Conservation (phyloP, 257 asterid species). For the Striga asiatica region DNA sequence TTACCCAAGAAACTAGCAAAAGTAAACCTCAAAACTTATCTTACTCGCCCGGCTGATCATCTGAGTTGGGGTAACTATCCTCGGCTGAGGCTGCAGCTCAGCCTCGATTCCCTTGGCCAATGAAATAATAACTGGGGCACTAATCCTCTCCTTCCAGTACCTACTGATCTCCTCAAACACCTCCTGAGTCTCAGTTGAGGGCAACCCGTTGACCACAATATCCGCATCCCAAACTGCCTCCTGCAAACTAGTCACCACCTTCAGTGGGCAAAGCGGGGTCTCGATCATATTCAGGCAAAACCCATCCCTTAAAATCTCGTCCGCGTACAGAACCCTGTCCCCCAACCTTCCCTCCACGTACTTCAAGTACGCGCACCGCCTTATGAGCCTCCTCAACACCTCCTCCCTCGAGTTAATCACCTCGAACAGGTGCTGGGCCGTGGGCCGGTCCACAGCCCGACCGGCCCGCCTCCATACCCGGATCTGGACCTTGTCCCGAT, state of each 20-base stretch:
- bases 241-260: slow-evolving; percentile 89
- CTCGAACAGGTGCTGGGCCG: slow-evolving; percentile 82
- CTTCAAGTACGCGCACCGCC: slow-evolving; percentile 86
- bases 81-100: slow-evolving; percentile 76
- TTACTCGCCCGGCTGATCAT: slow-evolving; percentile 87
- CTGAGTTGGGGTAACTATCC: slow-evolving; percentile 86
- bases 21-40: slow-evolving; percentile 12
- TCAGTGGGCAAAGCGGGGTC: slow-evolving; percentile 89
- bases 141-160: slow-evolving; percentile 87
- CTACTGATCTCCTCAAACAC: slow-evolving; percentile 70
- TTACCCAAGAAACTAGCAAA: not conserved
- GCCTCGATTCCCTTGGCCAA: slow-evolving; percentile 93
- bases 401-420: slow-evolving; percentile 91
- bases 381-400: slow-evolving; percentile 72
- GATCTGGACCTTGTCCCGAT: slow-evolving; percentile 73
- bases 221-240: slow-evolving; percentile 99
- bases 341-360: slow-evolving; percentile 96
- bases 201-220: slow-evolving; percentile 83
- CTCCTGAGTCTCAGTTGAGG: slow-evolving; percentile 72
- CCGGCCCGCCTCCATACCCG: slow-evolving; percentile 93
- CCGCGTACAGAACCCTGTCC: slow-evolving; percentile 67
- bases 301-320: slow-evolving; percentile 88
- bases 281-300: slow-evolving; percentile 96
- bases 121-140: slow-evolving; percentile 57
- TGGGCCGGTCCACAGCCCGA: slow-evolving; percentile 59